Base-by-base conservation (phyloP, 306 rosid species). In the Arachis hypogaea region DNA sequence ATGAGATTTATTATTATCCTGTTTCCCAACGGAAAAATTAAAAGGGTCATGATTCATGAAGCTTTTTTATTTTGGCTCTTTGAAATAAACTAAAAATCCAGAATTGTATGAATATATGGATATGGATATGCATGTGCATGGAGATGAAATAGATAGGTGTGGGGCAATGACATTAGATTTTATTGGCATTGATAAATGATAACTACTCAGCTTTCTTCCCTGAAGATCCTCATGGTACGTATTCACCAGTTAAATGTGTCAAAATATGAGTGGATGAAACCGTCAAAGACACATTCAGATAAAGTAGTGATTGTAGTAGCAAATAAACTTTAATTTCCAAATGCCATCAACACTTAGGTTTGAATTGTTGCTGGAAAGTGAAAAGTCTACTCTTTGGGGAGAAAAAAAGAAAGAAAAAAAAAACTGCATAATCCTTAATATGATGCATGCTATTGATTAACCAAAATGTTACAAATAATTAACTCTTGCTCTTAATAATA, bases 111-210 rank as follows among this genome's bases (percentile, higher is more conserved):
- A 9, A 59, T 63, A 42, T 77, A 66, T 81, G 69, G 75, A 73
- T 71, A 72, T 46, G 11, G 51, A 46, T 46, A 77, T 77, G 77
- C 50, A 77, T 80, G 69, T 74, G 76, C 88, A 76, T 66, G 86
- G 80, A 79, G 38, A 33, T 33, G 38, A 33, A 33, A 33, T 79
- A 74, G 73, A 78, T 54, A 54, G 66, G 33, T 49, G 78, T 72
- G 82, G 82, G 61, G 68, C 78, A 78, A 79, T 81, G 72, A 33
- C 38, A 33, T 33, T 38, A 72, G 71, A 69, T 77, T 81, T 74
- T 84, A 47, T 57, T 74, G 80, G 78, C 83, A 75, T 73, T 69
- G 73, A 85, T 84, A 80, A 33, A 33, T 33, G 38, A 33, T 33
- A 33, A 33, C 38, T 33, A 82, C 74, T 82, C 65, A 6, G 67